A percentile compares a stretch with the other conserved stretches of the same genome.
Evolutionary conservation across 768 basidiomycete species (phyloP).

Genomic region (Boletus pseudo-olivaceus): DNA sequence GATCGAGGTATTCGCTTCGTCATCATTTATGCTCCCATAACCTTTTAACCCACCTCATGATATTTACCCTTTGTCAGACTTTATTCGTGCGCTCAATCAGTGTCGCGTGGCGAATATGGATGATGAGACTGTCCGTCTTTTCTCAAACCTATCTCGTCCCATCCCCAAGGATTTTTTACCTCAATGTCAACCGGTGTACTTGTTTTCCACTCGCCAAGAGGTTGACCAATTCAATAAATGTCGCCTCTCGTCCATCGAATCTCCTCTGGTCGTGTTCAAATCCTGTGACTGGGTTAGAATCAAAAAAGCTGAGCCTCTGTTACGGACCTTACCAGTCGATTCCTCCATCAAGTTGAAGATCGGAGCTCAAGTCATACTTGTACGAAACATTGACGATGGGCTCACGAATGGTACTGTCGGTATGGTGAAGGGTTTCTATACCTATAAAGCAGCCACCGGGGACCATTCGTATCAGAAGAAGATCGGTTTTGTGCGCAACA

Average conservation of each 20-base stretch:
- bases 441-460: not conserved
- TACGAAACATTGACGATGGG: not conserved
- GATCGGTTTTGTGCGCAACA: not conserved
- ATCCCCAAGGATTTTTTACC: not conserved
- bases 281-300: not conserved
- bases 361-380: not conserved
- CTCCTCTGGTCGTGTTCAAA: not conserved
- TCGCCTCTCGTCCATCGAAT: not conserved
- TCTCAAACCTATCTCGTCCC: not conserved
- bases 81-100: not conserved
- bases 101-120: not conserved
- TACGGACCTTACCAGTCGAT: not conserved
- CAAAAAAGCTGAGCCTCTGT: too few species aligned
- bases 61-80: not conserved
- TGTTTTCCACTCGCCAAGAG: not conserved
- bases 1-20: too few species aligned
- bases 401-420: not conserved
- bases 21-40: too few species aligned
- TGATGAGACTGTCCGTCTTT: not conserved
- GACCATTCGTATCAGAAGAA: not conserved
- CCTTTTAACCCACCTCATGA: too few species aligned
- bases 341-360: not conserved
- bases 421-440: not conserved
- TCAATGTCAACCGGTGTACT: not conserved
- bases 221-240: not conserved